A percentile compares a stretch with the other conserved stretches of the same genome.
phyloP scores from a whole-genome alignment of 129 eudicot genomes.

The Ambrosia artemisiifolia region DNA sequence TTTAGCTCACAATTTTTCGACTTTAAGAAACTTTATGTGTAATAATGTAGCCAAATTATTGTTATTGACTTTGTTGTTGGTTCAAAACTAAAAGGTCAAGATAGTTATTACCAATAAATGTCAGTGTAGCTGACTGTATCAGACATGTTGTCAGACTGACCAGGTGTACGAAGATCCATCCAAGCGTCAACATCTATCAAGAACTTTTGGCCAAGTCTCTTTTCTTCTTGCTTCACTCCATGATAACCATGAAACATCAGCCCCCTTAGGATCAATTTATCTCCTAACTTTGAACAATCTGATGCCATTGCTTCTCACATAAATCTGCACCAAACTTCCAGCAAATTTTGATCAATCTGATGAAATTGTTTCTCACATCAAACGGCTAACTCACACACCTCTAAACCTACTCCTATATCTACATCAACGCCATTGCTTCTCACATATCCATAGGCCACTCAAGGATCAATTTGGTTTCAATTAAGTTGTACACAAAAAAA shows the following conservation, averaged over 20 bases:
- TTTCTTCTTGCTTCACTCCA: slow-evolving; percentile 81
- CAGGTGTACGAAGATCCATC: slow-evolving; percentile 84
- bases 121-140: slow-evolving; percentile 88
- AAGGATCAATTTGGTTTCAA: no score
- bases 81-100: not conserved
- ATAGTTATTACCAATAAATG: slow-evolving; percentile 56
- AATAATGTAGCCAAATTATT: not conserved
- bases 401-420: no score
- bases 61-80: slow-evolving; percentile 2
- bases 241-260: slow-evolving; percentile 83
- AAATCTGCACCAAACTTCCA: slow-evolving; percentile 5
- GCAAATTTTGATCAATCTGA: not conserved
- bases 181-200: slow-evolving; percentile 83
- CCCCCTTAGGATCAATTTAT: slow-evolving; percentile 74
- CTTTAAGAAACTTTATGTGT: not conserved
- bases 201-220: slow-evolving; percentile 79
- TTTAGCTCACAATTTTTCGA: not conserved
- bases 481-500: no score
- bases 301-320: slow-evolving; percentile 25
- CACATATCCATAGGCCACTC: no score
- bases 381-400: no score
- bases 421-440: no score
- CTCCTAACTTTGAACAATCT: slow-evolving; percentile 33
- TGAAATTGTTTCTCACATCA: no score
- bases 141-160: slow-evolving; percentile 55